phyloP scores from a whole-genome alignment of 2,329 filamentous ascomycete genomes.

The Xylariaceae sp. region DNA sequence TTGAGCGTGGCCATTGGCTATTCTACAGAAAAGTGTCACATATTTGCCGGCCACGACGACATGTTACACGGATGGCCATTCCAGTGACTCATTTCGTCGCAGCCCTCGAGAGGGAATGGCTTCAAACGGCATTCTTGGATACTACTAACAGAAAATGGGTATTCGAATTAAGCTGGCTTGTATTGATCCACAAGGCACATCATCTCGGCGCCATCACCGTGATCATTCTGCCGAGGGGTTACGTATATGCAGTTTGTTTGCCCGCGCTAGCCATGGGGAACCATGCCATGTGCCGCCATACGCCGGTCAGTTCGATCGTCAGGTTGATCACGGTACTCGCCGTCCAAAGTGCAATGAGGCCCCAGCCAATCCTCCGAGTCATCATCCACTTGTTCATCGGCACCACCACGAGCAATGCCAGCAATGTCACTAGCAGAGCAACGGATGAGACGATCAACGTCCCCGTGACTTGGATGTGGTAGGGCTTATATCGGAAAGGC shows the following conservation, averaged over 20 bases:
- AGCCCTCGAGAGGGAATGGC: background rate
- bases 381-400: slow-evolving; percentile 83
- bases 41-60: slow-evolving; percentile 3
- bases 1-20: background rate
- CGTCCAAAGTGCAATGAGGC: slow-evolving; percentile 73
- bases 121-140: background rate
- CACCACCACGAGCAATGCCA: slow-evolving; percentile 72
- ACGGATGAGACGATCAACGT: slow-evolving; percentile 80
- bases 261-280: slow-evolving; percentile 1
- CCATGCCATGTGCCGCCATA: slow-evolving; percentile 39
- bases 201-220: slow-evolving; percentile 5
- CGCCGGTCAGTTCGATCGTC: slow-evolving; percentile 65
- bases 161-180: slow-evolving; percentile 6
- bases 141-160: background rate
- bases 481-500: slow-evolving; percentile 65
- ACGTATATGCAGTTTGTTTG: slow-evolving; percentile 17
- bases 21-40: slow-evolving; percentile 1
- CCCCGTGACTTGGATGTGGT: slow-evolving; percentile 76
- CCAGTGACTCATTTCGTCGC: slow-evolving; percentile 4
- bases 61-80: slow-evolving; percentile 3
- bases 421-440: slow-evolving; percentile 75
- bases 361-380: slow-evolving; percentile 75
- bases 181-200: slow-evolving; percentile 10
- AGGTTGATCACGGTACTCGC: slow-evolving; percentile 79
- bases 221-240: slow-evolving; percentile 3